Evolutionary conservation across 2,329 filamentous ascomycete species (phyloP), one percentile per base, ranked within the genome.

Genomic region (Ceratocystis colombiana): DNA sequence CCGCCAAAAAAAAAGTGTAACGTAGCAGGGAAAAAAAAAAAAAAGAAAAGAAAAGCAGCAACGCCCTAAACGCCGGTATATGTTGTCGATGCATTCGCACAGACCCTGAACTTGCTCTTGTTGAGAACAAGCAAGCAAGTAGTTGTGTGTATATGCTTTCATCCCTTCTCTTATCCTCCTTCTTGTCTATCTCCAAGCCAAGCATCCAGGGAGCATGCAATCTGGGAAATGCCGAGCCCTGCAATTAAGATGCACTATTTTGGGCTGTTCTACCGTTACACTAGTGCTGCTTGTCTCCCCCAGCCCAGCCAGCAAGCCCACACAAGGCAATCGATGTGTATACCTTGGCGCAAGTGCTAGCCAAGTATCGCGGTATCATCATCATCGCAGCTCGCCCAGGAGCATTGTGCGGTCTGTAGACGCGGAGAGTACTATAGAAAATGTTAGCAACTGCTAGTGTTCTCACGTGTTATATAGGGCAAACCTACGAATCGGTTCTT

Each of bases 351-450:
- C 48, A 12, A 22, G 28, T 33, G 30, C 15, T n/a, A 33, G 2
- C 25, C 37, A 41, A 41, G 37, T 12, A 41, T 41, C 28, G 30
- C 33, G n/a, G 53, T 33, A 46, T 5, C 12, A 20, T 5, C 17
- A 63, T 68, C 61, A 67, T 44, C 65, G 65, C 17, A 96, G 78
- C 77, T 96, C 91, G 68, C 91, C 91, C 5, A 96, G 80, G 70
- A 96, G 80, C 73, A 96, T 82, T 55, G 84, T 93, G 62, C 89
- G 85, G 77, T 96, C 91, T n/a, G 91, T 94, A 7, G 90, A 96
- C 33, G 87, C 90, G 66, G 91, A 94, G 55, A 96, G 82, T 75
- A 96, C 90, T 96, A 70, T 80, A 53, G 10, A 1, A 2, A 44
- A 46, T 45, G 73, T 81, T 71, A 81, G 77, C 48, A 63, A 44